These are phyloP conservation scores for Terana coerulea DNA, from an alignment of 768 basidiomycete genomes.

Conservation along the genomic window DNA sequence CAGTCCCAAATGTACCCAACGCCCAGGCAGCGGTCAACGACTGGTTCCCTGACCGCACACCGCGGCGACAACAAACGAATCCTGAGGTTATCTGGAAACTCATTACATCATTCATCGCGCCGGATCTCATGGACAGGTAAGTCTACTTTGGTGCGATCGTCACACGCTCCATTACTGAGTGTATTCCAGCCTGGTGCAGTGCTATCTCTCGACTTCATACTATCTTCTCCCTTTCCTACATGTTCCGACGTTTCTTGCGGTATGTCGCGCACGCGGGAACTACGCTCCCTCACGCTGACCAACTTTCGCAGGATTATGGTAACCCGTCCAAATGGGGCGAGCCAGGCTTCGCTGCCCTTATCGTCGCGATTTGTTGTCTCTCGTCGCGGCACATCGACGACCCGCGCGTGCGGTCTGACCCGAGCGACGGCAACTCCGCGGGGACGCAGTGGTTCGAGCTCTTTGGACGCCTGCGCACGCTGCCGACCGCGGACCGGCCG, in stretches of 20 bases:
- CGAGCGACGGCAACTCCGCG: conserved; percentile 80
- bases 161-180: conserved; percentile 15
- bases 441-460: conserved; percentile 92
- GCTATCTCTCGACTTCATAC: conserved; percentile 89
- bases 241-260: conserved; percentile 82
- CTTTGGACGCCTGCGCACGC: conserved; percentile 79
- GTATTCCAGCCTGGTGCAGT: conserved; percentile 63
- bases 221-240: conserved; percentile 91
- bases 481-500: conserved; percentile 84
- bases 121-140: conserved; percentile 92
- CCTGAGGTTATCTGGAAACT: conserved; percentile 86
- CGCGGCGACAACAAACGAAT: conserved; percentile 71
- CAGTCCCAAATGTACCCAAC: conserved; percentile 3
- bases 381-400: conserved; percentile 93
- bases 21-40: conserved; percentile 28
- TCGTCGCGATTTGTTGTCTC: conserved; percentile 89
- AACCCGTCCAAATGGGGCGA: conserved; percentile 95
- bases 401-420: conserved; percentile 79
- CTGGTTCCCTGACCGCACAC: conserved; percentile 85
- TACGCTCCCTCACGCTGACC: background rate
- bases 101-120: conserved; percentile 81
- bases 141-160: conserved; percentile 19
- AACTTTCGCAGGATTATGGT: conserved; percentile 69
- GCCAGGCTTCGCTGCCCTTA: conserved; percentile 91
- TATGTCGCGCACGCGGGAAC: conserved; percentile 27